A percentile compares a stretch with the other conserved stretches of the same genome.
Conservation (phyloP, 139 green algal species). For the Dunaliella primolecta region DNA sequence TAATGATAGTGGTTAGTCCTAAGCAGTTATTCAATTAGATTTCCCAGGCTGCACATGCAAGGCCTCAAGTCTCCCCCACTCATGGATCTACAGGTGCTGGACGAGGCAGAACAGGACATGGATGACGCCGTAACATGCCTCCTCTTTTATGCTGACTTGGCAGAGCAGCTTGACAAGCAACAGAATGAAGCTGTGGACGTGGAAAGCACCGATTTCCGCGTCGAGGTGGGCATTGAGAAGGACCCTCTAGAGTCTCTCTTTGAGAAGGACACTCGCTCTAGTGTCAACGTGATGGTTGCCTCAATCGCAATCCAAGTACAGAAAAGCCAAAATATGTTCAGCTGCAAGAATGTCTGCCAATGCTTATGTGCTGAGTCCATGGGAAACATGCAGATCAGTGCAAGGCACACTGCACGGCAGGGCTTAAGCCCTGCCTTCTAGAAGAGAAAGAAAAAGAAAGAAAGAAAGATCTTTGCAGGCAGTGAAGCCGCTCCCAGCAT, state of each 20-base stretch:
- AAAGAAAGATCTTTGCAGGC: too few relatives aligned
- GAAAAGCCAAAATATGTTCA: too few relatives aligned
- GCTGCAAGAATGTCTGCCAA: too few relatives aligned
- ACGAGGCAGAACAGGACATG: conserved; percentile 87
- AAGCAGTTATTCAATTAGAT: conserved; percentile 61
- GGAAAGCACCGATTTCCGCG: conserved; percentile 57
- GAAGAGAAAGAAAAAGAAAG: too few relatives aligned
- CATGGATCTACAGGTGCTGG: conserved; percentile 34
- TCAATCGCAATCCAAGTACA: too few relatives aligned
- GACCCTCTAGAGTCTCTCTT: not conserved
- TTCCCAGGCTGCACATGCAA: conserved; percentile 54
- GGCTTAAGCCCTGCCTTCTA: too few relatives aligned
- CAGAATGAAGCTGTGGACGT: conserved; percentile 65
- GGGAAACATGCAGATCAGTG: too few relatives aligned
- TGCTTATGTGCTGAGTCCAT: too few relatives aligned
- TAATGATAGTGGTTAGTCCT: not conserved
- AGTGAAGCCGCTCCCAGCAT: too few relatives aligned
- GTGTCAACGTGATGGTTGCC: not conserved
- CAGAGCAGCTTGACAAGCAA: conserved; percentile 72
- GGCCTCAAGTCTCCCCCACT: conserved; percentile 78
- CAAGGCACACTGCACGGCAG: too few relatives aligned
- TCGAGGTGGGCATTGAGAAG: conserved; percentile 19
- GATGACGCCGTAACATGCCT: conserved; percentile 73
- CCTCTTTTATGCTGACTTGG: conserved; percentile 80
- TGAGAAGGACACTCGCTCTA: not conserved